Conservation (phyloP, 148 eudicot genomes). For the Heliosperma pusillum region DNA sequence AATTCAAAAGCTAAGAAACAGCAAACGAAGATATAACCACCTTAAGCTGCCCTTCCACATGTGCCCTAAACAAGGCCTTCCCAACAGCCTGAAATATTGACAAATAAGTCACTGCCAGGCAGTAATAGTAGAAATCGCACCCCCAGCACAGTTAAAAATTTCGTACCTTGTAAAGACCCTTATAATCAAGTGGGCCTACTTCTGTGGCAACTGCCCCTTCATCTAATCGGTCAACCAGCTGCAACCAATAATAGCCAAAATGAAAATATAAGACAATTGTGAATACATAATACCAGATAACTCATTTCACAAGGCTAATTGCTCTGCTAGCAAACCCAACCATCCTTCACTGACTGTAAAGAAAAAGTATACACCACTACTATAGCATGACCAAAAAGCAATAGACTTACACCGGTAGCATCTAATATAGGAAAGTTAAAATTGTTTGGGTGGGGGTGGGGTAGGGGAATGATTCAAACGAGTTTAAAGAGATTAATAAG, state of each 20-base stretch:
- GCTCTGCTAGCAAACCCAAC: not conserved
- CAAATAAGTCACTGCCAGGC: not conserved
- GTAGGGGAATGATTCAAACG: not conserved
- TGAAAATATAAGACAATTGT: not conserved
- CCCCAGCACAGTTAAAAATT: not conserved
- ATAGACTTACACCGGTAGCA: not conserved
- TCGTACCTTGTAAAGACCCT: constrained; percentile 94
- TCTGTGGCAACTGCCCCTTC: constrained; percentile 73
- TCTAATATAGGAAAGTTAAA: not conserved
- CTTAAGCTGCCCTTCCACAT: constrained; percentile 98
- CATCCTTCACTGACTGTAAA: not conserved
- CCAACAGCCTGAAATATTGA: constrained; percentile 75
- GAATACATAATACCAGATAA: not conserved
- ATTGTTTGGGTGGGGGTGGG: no score
- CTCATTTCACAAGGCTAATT: not conserved
- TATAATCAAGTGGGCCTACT: constrained; percentile 89
- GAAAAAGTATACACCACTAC: not conserved
- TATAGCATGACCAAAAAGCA: not conserved
- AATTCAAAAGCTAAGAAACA: not conserved
- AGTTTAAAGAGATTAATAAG: not conserved
- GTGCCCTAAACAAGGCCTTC: constrained; percentile 98
- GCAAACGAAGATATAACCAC: constrained; percentile 28
- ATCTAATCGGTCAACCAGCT: constrained; percentile 96
- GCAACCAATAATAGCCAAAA: constrained; percentile 22
- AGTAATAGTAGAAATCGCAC: not conserved